These are phyloP conservation scores for Petunia secreta DNA, from an alignment of 257 asterid genomes.

Conservation along the genomic window DNA sequence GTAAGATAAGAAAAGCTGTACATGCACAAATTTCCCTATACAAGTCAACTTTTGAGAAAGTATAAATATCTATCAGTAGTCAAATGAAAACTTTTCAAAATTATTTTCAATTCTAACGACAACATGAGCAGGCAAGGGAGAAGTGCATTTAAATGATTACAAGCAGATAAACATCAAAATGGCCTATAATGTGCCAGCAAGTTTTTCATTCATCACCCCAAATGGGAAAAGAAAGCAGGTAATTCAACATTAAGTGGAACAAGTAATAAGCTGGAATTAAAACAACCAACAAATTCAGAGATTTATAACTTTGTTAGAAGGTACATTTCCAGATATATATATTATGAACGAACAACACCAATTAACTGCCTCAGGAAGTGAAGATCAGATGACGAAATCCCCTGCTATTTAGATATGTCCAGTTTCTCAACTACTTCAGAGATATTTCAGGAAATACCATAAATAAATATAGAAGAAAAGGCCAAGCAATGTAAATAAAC, in stretches of 20 bases:
- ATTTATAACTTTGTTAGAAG: background rate
- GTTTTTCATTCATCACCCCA: background rate
- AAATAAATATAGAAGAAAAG: background rate
- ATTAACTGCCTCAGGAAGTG: background rate
- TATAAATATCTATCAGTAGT: background rate
- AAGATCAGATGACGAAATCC: background rate
- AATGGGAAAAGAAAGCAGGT: background rate
- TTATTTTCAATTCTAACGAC: background rate
- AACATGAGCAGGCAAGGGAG: background rate
- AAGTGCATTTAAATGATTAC: background rate
- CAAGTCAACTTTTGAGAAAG: background rate
- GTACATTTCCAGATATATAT: background rate
- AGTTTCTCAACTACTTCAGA: conserved; percentile 3
- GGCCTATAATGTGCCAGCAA: background rate
- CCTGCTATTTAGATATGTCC: background rate
- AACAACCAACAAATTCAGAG: background rate
- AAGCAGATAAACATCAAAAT: conserved; percentile 5
- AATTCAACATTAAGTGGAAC: conserved; percentile 8
- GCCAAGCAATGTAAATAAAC: background rate
- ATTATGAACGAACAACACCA: background rate
- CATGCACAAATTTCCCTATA: conserved; percentile 17
- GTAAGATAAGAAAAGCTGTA: conserved; percentile 10
- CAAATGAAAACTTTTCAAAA: background rate
- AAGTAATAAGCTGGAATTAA: background rate
- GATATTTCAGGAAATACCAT: background rate